Evolutionary conservation across 2,329 filamentous ascomycete species (phyloP).

Genomic region (Colletotrichum sp.): DNA sequence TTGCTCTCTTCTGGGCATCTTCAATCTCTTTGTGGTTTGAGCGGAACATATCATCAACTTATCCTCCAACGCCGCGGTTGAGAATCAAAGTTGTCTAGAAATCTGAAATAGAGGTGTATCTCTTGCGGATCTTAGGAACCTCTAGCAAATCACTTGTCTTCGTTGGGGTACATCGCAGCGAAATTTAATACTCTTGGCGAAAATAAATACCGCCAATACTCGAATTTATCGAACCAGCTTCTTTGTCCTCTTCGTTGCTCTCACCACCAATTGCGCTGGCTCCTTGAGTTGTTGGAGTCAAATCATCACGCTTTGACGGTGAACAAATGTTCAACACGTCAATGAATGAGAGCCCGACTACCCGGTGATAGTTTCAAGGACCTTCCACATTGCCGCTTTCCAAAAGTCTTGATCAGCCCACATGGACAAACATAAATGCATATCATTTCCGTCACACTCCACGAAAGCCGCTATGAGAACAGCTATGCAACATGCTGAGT

Average conservation of each 20-base stretch:
- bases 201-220: fast-evolving
- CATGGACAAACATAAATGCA: neutral
- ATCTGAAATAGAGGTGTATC: too few species aligned
- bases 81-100: neutral
- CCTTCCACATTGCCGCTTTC: fast-evolving
- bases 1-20: neutral
- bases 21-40: fast-evolving
- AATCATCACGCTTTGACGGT: neutral
- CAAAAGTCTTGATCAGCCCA: neutral
- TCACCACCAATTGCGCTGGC: neutral
- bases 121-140: neutral
- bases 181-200: fast-evolving
- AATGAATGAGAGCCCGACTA: neutral
- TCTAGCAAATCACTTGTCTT: neutral
- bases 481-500: neutral
- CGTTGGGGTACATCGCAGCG: fast-evolving
- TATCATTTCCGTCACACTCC: fast-evolving
- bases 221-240: neutral
- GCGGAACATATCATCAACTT: fast-evolving
- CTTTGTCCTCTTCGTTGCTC: neutral
- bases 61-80: neutral
- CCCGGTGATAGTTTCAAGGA: neutral
- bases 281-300: neutral
- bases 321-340: neutral
- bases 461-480: neutral